phyloP scores from a whole-genome alignment of 768 basidiomycete genomes.

The Clavulina sp. region DNA sequence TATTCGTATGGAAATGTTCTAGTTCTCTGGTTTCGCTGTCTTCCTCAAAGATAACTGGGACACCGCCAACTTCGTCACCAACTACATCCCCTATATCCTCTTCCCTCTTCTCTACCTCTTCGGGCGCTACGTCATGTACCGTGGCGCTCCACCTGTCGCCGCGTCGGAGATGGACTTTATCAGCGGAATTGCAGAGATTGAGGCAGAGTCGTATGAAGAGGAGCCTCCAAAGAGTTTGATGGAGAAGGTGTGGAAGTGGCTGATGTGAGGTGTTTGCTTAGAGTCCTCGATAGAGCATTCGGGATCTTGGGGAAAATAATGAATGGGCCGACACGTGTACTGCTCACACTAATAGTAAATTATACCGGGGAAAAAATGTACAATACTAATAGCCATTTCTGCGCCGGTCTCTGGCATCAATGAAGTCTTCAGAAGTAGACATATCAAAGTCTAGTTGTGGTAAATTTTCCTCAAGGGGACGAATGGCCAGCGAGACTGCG shows the following conservation, averaged over 20 bases:
- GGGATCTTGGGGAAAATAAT: too few relatives aligned
- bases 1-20: background rate
- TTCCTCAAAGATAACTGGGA: slow-evolving; percentile 4
- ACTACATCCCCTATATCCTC: slow-evolving; percentile 30
- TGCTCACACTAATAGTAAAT: too few relatives aligned
- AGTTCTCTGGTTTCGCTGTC: slow-evolving; percentile 3
- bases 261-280: slow-evolving; percentile 3
- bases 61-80: background rate
- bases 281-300: too few relatives aligned
- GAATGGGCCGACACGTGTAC: too few relatives aligned
- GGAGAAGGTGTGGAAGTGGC: slow-evolving; percentile 5
- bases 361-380: too few relatives aligned
- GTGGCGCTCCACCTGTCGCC: slow-evolving; percentile 25
- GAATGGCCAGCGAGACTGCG: too few relatives aligned
- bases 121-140: too few relatives aligned
- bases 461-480: too few relatives aligned
- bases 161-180: slow-evolving; percentile 74
- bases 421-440: too few relatives aligned
- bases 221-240: slow-evolving; percentile 7
- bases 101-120: slow-evolving; percentile 74
- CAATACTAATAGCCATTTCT: too few relatives aligned
- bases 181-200: slow-evolving; percentile 44
- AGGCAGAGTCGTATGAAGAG: slow-evolving; percentile 1
- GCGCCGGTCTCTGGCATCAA: too few relatives aligned
- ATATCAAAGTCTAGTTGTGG: too few relatives aligned